Base-by-base conservation (phyloP, 345 rosid species). In the Rhizophora mangle region DNA sequence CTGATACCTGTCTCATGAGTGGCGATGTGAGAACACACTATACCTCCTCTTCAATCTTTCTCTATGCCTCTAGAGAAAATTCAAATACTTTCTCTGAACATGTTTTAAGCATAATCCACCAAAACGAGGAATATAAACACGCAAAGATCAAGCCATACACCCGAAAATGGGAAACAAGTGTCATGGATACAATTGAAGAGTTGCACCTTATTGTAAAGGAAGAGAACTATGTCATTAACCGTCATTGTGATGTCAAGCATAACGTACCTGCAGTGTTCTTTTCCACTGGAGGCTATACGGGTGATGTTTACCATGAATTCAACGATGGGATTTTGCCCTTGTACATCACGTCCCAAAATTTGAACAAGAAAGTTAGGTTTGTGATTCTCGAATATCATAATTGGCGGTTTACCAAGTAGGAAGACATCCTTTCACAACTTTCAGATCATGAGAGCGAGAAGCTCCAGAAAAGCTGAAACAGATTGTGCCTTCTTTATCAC, bases 341-440 rank as follows among this genome's bases (percentile, higher is more conserved):
- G 76, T 92, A 79, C 68, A 84, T 92, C 21, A 92, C 97, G 21
- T 89, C 93, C 5, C 94, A 85, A 57, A 92, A 84, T 66, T 80
- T 82, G 65, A 82, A 89, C 32, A 88, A 78, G 78, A 84, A 85
- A 71, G 90, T 92, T 47, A 86, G 86, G 83, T 88, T 89, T 83
- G 96, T 89, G 54, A 85, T 88, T 69, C 83, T 85, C 0, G 97
- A 92, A 72, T 92, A 92, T 69, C 96, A 85, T 72, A 46, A 73
- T 60, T 92, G 97, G 97, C 89, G 97, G 97, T 80, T 88, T 39
- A 79, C 68, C 76, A 92, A 92, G 75, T 92, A 92, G 21, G 88
- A 83, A 3, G 34, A 86, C n/a, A 74, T 92, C 60, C 82, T 92
- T 30, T 74, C 89, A 2, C 86, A 55, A 36, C 88, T 92, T 22